Evolutionary conservation across 164 flowering plant genomes (phyloP).

Genomic region (Annona squamosa): DNA sequence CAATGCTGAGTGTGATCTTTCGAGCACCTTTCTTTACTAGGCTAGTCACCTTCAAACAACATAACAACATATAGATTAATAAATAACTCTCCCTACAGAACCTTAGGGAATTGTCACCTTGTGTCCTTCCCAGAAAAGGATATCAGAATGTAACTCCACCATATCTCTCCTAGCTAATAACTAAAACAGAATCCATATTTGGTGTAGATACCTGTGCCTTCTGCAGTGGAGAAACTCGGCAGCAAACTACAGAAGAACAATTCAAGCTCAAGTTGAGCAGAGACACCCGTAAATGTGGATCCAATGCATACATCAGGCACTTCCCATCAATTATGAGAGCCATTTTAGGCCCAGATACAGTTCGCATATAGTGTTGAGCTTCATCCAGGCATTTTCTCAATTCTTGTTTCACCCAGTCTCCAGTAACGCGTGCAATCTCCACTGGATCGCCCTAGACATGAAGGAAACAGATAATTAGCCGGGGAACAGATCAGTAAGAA

Average conservation of each 20-base stretch:
- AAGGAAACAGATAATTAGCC: neutral
- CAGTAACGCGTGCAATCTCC: slow-evolving; percentile 73
- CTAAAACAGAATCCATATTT: neutral
- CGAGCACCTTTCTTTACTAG: slow-evolving; percentile 86
- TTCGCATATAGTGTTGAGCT: slow-evolving; percentile 43
- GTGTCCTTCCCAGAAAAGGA: neutral
- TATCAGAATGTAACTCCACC: neutral
- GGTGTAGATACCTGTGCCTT: slow-evolving; percentile 71
- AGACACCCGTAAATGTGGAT: slow-evolving; percentile 65
- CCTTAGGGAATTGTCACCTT: neutral
- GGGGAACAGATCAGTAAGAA: neutral
- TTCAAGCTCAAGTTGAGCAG: slow-evolving; percentile 83
- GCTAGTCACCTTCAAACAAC: slow-evolving; percentile 71
- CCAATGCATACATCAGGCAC: slow-evolving; percentile 93
- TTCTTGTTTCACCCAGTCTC: slow-evolving; percentile 58
- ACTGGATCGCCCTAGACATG: slow-evolving; percentile 72
- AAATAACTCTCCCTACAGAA: too few relatives aligned
- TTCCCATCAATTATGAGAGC: slow-evolving; percentile 96
- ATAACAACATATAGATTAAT: neutral
- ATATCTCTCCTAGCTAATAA: neutral
- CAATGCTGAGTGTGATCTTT: slow-evolving; percentile 89
- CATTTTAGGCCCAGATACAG: slow-evolving; percentile 52
- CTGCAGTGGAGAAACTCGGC: slow-evolving; percentile 96
- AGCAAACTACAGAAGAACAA: slow-evolving; percentile 90
- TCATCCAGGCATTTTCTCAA: slow-evolving; percentile 66